Evolutionary conservation across 805 yeast species (phyloP).

Genomic region (Teunomyces gatunensis): DNA sequence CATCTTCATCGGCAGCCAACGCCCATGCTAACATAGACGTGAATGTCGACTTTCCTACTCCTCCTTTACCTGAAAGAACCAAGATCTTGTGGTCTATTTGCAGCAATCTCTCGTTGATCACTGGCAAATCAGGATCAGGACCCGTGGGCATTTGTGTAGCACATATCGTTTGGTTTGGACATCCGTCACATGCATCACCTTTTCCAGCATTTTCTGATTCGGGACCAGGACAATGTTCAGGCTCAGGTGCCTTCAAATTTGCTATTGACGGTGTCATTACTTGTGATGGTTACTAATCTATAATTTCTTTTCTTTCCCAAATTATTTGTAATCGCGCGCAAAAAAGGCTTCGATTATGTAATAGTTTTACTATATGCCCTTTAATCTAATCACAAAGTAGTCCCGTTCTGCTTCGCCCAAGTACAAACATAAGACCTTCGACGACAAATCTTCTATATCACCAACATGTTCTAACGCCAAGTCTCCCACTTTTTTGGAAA

Average conservation of each 20-base stretch:
- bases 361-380: constrained; percentile 1
- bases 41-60: constrained; percentile 97
- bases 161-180: constrained; percentile 92
- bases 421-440: constrained; percentile 12
- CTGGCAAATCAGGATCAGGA: constrained; percentile 89
- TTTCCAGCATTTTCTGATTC: constrained; percentile 92
- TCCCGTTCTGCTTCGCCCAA: constrained; percentile 20
- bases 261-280: constrained; percentile 7
- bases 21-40: constrained; percentile 98
- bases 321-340: no score
- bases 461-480: constrained; percentile 25
- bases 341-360: not conserved
- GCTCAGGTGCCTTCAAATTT: constrained; percentile 63
- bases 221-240: constrained; percentile 99
- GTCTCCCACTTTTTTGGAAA: constrained; percentile 49
- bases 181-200: constrained; percentile 90
- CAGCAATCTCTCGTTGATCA: constrained; percentile 65
- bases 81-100: constrained; percentile 74
- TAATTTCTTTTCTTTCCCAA: not conserved
- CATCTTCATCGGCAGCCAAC: constrained; percentile 68
- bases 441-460: constrained; percentile 6
- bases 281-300: not conserved
- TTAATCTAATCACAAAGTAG: constrained; percentile 14
- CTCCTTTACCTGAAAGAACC: constrained; percentile 83
- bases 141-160: constrained; percentile 81